Evolutionary conservation across 2,329 filamentous ascomycete genomes (phyloP).

Genomic region (Botrytis aclada): DNA sequence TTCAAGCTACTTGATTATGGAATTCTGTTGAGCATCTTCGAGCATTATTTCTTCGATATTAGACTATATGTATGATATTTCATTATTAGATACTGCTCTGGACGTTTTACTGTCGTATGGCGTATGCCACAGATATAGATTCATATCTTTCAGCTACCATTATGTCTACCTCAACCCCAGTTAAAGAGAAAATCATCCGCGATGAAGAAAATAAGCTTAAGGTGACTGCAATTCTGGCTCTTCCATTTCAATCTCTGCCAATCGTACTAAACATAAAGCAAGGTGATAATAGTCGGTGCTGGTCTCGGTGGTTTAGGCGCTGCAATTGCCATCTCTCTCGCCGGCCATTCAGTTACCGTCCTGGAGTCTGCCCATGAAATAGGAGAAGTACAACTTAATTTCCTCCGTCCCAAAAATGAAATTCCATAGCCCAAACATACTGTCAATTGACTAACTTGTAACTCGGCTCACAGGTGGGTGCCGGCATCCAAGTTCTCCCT

Average conservation of each 20-base stretch:
- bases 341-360: slow-evolving; percentile 41
- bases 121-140: too few species aligned
- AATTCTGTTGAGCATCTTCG: too few species aligned
- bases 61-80: background rate
- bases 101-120: background rate
- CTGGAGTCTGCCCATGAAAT: slow-evolving; percentile 44
- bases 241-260: background rate
- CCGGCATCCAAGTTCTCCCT: slow-evolving; percentile 35
- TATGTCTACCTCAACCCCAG: slow-evolving; percentile 1
- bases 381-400: slow-evolving; percentile 39
- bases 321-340: slow-evolving; percentile 32
- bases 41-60: background rate
- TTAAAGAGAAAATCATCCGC: slow-evolving; percentile 3
- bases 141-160: background rate
- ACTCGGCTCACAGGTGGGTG: slow-evolving; percentile 39
- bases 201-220: slow-evolving; percentile 24
- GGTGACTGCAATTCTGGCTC: slow-evolving; percentile 10
- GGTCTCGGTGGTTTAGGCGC: slow-evolving; percentile 52
- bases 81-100: background rate
- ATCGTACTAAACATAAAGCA: background rate
- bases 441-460: slow-evolving; percentile 27
- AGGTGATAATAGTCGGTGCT: slow-evolving; percentile 52
- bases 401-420: slow-evolving; percentile 17
- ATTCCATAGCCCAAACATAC: background rate
- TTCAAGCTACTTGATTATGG: background rate